Evolutionary conservation across 768 basidiomycete species (phyloP).

Genomic region (Wakefieldia striispora): DNA sequence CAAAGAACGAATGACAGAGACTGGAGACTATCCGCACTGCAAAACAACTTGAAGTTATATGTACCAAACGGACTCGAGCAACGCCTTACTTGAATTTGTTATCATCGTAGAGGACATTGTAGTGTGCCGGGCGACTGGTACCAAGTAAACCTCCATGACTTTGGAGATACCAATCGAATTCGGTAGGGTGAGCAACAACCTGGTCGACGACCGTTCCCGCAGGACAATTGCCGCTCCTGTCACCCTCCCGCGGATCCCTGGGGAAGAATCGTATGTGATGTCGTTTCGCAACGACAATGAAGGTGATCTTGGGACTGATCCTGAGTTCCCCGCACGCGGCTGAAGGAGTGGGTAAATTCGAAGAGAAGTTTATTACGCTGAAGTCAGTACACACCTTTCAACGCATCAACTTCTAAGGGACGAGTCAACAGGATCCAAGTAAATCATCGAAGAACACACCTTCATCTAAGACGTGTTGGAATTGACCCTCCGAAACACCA

Average conservation of each 20-base stretch:
- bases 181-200: slow-evolving; percentile 65
- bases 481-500: slow-evolving; percentile 58
- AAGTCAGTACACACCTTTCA: slow-evolving; percentile 46
- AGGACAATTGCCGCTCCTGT: slow-evolving; percentile 70
- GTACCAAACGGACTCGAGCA: background rate
- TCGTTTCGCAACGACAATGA: slow-evolving; percentile 75
- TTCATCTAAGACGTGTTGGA: slow-evolving; percentile 45
- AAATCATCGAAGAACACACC: slow-evolving; percentile 40
- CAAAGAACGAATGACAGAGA: slow-evolving; percentile 71
- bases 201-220: slow-evolving; percentile 79
- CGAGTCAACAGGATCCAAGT: background rate
- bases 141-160: slow-evolving; percentile 77
- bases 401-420: slow-evolving; percentile 50
- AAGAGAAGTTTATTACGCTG: too few species aligned
- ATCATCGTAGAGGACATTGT: slow-evolving; percentile 43
- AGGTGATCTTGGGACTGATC: slow-evolving; percentile 65
- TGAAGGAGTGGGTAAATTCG: slow-evolving; percentile 31
- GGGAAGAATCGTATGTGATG: too few species aligned
- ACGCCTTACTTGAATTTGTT: slow-evolving; percentile 55
- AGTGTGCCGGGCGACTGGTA: slow-evolving; percentile 68
- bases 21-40: slow-evolving; percentile 66
- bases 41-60: slow-evolving; percentile 7
- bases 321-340: slow-evolving; percentile 60
- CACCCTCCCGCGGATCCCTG: too few species aligned
- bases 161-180: slow-evolving; percentile 77